Evolutionary conservation across 164 flowering plant species (phyloP), one percentile per base, ranked within the genome.

Genomic region (Vitis rupestris): DNA sequence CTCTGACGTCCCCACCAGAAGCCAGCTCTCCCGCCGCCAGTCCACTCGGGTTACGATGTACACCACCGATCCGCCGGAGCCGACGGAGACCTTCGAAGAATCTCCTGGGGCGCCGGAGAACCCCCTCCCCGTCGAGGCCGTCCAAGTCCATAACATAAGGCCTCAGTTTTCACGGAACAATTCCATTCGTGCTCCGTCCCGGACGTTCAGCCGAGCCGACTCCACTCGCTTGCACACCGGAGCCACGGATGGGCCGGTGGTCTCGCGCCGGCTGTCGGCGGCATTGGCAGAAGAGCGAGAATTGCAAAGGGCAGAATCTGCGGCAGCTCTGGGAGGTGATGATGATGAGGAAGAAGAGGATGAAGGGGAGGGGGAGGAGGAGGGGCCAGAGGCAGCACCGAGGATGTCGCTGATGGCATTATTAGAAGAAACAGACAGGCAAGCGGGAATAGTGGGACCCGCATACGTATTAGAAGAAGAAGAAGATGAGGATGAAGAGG

Each of bases 381-480:
- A 44, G 10, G 68, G 17, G 15, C 50, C n/a, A 3, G 71, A 30
- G 63, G 64, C 73, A 23, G 73, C 9, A 30, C 65, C 67, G 78
- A 86, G 87, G 75, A 85, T 88, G 82, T 91, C 99, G 23, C 65
- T 95, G 83, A 91, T 95, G 98, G 89, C 85, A 8, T 70, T 95
- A 76, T 63, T 95, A 80, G 94, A 85, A 82, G 93, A 91, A 83
- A 84, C 84, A 7, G 90, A 87, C 61, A 64, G 89, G 67, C 77
- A 79, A 48, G 71, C 76, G 69, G 88, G 87, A n/a, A 15, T 75
- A 23, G 80, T 53, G 47, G 85, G 78, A 55, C 59, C 79, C 7
- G 58, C 66, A 2, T 74, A 74, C 52, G 57, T 61, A 53, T 49
- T 59, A 53, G 80, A 37, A 6, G 74, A 71, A 7, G 84, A 70